A percentile compares a stretch with the other conserved stretches of the same genome.
Evolutionary conservation across 306 rosid genomes (phyloP).

Genomic region (Cyamopsis tetragonoloba): DNA sequence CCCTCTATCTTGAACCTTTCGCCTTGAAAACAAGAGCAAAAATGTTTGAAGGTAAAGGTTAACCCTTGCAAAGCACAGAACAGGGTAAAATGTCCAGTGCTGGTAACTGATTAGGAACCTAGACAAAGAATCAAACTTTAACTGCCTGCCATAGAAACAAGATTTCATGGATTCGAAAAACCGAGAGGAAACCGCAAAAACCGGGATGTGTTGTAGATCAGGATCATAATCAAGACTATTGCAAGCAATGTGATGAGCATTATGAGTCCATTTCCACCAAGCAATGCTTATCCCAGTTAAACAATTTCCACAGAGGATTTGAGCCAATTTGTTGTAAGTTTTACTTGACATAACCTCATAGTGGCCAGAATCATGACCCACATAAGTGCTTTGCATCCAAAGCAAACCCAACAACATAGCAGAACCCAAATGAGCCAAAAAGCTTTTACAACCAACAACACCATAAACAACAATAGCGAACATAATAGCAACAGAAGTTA

Average conservation of each 20-base stretch:
- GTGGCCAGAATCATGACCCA: slow-evolving; percentile 90
- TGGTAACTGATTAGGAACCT: slow-evolving; percentile 72
- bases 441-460: slow-evolving; percentile 33
- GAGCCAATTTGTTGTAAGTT: slow-evolving; percentile 43
- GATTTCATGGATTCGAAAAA: slow-evolving; percentile 57
- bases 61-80: slow-evolving; percentile 59
- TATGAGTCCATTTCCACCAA: slow-evolving; percentile 98
- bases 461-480: slow-evolving; percentile 50
- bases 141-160: slow-evolving; percentile 58
- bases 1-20: slow-evolving; percentile 55
- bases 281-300: slow-evolving; percentile 88
- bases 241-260: slow-evolving; percentile 81
- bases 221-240: slow-evolving; percentile 88
- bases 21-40: slow-evolving; percentile 45
- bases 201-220: slow-evolving; percentile 83
- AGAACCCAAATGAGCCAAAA: slow-evolving; percentile 65
- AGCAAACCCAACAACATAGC: slow-evolving; percentile 64
- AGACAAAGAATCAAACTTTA: slow-evolving; percentile 61
- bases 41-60: slow-evolving; percentile 68
- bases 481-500: slow-evolving; percentile 37
- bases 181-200: slow-evolving; percentile 64
- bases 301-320: slow-evolving; percentile 75
- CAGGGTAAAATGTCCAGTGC: slow-evolving; percentile 73
- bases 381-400: slow-evolving; percentile 80
- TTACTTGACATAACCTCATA: slow-evolving; percentile 57